Conservation (phyloP, 2,329 filamentous ascomycete species). For the Fusarium compactum region DNA sequence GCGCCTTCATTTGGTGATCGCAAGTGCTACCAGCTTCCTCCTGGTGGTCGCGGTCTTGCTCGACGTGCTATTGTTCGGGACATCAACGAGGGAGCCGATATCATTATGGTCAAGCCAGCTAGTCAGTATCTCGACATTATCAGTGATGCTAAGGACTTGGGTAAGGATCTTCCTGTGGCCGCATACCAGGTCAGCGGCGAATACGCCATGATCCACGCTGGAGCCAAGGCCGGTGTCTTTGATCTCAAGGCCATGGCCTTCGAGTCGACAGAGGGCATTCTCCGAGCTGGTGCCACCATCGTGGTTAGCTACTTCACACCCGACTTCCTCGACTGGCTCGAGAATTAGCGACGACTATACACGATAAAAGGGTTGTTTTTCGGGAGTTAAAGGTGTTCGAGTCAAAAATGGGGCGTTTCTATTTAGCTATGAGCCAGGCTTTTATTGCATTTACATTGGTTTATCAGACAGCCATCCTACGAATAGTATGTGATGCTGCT, state of each 20-base stretch:
- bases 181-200: constrained; percentile 98
- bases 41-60: constrained; percentile 90
- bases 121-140: constrained; percentile 98
- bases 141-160: constrained; percentile 94
- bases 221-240: constrained; percentile 94
- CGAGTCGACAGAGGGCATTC: constrained; percentile 92
- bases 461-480: constrained; percentile 4
- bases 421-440: constrained; percentile 23
- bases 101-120: constrained; percentile 99
- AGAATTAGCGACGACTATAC: constrained; percentile 55
- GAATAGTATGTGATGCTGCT: constrained; percentile 1
- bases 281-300: constrained; percentile 92
- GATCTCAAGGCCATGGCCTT: constrained; percentile 95
- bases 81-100: constrained; percentile 92
- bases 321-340: constrained; percentile 77
- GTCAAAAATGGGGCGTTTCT: constrained; percentile 23
- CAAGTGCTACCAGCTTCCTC: constrained; percentile 95
- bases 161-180: constrained; percentile 89
- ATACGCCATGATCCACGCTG: constrained; percentile 97
- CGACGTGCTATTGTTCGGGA: constrained; percentile 90
- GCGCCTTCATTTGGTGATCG: constrained; percentile 92
- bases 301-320: constrained; percentile 95
- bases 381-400: constrained; percentile 14
- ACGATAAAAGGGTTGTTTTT: constrained; percentile 14
- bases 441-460: constrained; percentile 1